Conservation (phyloP, 306 rosid genomes). For the Canavalia gladiata region DNA sequence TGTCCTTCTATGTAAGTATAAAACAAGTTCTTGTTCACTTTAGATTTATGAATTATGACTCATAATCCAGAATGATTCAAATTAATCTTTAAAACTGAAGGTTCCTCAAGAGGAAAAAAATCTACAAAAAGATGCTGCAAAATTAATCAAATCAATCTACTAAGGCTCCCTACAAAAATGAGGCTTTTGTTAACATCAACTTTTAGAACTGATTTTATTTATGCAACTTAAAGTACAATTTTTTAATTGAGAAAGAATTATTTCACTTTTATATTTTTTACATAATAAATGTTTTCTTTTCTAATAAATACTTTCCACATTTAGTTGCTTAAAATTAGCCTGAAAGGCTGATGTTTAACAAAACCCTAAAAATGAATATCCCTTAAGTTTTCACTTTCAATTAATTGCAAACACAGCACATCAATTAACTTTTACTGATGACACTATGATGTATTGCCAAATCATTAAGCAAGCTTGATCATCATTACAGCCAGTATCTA, state of each 20-base stretch:
- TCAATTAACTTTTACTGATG: background rate
- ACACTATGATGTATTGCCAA: background rate
- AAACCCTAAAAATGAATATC: background rate
- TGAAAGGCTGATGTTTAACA: too few relatives aligned
- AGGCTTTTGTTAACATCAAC: too few relatives aligned
- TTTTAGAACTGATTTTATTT: too few relatives aligned
- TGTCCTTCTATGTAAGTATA: background rate
- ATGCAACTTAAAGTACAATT: too few relatives aligned
- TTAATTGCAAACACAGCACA: background rate
- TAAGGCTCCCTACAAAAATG: background rate
- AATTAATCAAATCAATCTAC: background rate
- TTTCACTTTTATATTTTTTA: too few relatives aligned
- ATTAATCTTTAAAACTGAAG: background rate
- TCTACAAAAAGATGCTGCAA: background rate
- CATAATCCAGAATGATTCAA: background rate
- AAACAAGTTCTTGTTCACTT: background rate
- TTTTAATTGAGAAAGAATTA: too few relatives aligned
- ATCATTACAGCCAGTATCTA: background rate
- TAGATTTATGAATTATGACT: background rate
- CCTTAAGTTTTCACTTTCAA: slow-evolving; percentile 1
- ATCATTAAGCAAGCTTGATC: background rate
- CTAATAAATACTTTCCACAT: too few relatives aligned
- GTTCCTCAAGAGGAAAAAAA: background rate
- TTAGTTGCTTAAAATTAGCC: too few relatives aligned
- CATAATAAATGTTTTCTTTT: too few relatives aligned